These are phyloP conservation scores for Colletotrichum camelliae DNA, from an alignment of 2,329 filamentous ascomycete species.

Conservation along the genomic window DNA sequence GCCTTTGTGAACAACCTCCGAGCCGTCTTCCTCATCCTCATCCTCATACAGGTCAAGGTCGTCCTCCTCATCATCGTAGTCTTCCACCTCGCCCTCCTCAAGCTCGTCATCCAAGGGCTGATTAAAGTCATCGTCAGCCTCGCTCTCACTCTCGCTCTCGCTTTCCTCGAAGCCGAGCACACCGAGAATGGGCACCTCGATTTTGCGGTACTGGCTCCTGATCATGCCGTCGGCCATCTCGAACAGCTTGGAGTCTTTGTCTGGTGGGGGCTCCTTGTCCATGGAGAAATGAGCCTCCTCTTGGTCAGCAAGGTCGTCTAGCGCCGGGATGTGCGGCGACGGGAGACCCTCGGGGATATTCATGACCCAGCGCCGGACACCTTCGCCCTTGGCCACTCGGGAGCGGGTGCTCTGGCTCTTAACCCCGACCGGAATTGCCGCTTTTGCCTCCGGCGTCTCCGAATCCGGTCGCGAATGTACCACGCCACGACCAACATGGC, in stretches of 20 bases:
- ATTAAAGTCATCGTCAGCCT: slow-evolving; percentile 27
- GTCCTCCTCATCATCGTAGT: slow-evolving; percentile 28
- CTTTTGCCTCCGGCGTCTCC: slow-evolving; percentile 45
- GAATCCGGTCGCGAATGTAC: slow-evolving; percentile 54
- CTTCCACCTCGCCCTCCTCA: slow-evolving; percentile 30
- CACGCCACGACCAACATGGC: slow-evolving; percentile 55
- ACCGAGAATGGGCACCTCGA: slow-evolving; percentile 51
- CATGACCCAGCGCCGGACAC: slow-evolving; percentile 49
- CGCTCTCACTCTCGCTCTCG: slow-evolving; percentile 41
- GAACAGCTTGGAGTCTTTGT: slow-evolving; percentile 49
- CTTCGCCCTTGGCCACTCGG: slow-evolving; percentile 43
- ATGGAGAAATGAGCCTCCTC: slow-evolving; percentile 47
- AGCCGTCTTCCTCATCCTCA: slow-evolving; percentile 19
- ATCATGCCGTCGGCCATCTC: slow-evolving; percentile 52
- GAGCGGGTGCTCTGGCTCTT: slow-evolving; percentile 34
- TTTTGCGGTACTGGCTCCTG: slow-evolving; percentile 50
- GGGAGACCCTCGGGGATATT: slow-evolving; percentile 39
- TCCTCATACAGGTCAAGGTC: slow-evolving; percentile 24
- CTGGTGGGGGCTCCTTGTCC: slow-evolving; percentile 40
- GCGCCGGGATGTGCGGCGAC: slow-evolving; percentile 32
- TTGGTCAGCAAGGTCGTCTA: slow-evolving; percentile 35
- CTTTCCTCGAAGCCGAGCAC: slow-evolving; percentile 50
- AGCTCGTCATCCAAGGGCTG: slow-evolving; percentile 30
- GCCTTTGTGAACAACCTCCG: slow-evolving; percentile 15
- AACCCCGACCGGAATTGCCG: slow-evolving; percentile 46